These are phyloP conservation scores for Geosiphon pyriformis DNA, from an alignment of 192 early-diverging fungal species.

Conservation along the genomic window DNA sequence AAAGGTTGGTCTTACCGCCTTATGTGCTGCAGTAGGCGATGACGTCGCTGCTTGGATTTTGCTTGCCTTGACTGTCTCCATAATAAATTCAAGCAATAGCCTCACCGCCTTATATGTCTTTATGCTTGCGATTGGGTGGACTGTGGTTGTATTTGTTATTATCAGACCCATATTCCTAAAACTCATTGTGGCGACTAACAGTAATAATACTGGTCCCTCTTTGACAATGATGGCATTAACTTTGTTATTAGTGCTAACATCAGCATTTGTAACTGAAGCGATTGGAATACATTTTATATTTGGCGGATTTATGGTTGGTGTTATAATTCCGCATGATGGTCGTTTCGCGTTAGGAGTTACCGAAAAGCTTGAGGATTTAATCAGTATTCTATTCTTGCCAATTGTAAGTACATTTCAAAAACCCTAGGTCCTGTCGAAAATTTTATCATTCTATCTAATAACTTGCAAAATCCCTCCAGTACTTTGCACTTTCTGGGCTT, in stretches of 20 bases:
- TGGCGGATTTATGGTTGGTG: slow-evolving; percentile 84
- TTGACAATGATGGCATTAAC: slow-evolving; percentile 64
- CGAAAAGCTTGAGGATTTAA: slow-evolving; percentile 89
- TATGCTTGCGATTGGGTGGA: slow-evolving; percentile 62
- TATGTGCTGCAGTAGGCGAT: slow-evolving; percentile 82
- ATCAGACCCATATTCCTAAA: slow-evolving; percentile 58
- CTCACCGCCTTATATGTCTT: slow-evolving; percentile 81
- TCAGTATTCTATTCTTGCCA: slow-evolving; percentile 81
- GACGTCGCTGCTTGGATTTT: slow-evolving; percentile 84
- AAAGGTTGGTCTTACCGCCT: slow-evolving; percentile 74
- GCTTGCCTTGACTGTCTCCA: slow-evolving; percentile 75
- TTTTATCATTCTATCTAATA: neutral
- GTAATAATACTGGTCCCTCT: slow-evolving; percentile 47
- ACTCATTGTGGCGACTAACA: slow-evolving; percentile 45
- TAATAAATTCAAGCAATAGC: slow-evolving; percentile 69
- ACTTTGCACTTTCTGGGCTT: slow-evolving; percentile 90
- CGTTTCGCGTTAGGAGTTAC: slow-evolving; percentile 83
- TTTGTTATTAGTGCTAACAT: slow-evolving; percentile 64
- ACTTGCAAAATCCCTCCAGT: slow-evolving; percentile 35
- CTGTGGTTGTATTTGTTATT: slow-evolving; percentile 60
- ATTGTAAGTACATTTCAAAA: slow-evolving; percentile 42
- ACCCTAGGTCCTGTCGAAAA: neutral
- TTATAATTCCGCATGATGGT: slow-evolving; percentile 82
- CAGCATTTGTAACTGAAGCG: slow-evolving; percentile 76
- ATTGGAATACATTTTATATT: slow-evolving; percentile 94